Evolutionary conservation across 768 basidiomycete genomes (phyloP), one percentile per base, ranked within the genome.

Genomic region (Amanita rubescens): DNA sequence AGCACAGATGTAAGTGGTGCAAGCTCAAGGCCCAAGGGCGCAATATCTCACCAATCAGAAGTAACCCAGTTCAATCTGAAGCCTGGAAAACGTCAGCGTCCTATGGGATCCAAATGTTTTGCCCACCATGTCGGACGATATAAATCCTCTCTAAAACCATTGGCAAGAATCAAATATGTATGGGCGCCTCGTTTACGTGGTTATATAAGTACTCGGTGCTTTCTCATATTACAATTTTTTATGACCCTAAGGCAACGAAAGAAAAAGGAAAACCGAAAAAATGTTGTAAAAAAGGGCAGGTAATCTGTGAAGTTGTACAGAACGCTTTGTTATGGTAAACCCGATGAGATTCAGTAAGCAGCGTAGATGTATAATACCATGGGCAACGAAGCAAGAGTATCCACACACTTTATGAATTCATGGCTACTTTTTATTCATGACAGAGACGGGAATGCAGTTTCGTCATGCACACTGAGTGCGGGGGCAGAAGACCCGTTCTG

Each of bases 391-490:
- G 17, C 34, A 30, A 35, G n/a, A 41, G 46, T 11, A 49, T 50
- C 43, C 52, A 53, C 56, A 44, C 27, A 41, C 24, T 10, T 15
- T n/a, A 8, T 10, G 22, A 19, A 35, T 34, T 35, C 33, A 41
- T 19, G 49, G 27, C 30, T 42, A 20, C 39, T 37, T 42, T 20
- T 49, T 49, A 35, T 53, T 74, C 65, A 80, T 62, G 87, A 78
- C 59, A 96, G 79, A 59, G 93, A 90, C 42, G 93, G 93, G 84
- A 96, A 96, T 55, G 90, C 92, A 24, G 71, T 73, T 70, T 90
- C 76, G 69, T 96, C 93, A 62, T 84, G 84, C 58, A 94, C 87
- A 65, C 86, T 78, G 69, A 92, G 73, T 56, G 61, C 52, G 42
- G 71, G 57, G 38, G 70, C 56, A 45, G 63, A 47, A 56, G 64